Conservation (phyloP, 148 eudicot genomes). For the Amaranthus palmeri region DNA sequence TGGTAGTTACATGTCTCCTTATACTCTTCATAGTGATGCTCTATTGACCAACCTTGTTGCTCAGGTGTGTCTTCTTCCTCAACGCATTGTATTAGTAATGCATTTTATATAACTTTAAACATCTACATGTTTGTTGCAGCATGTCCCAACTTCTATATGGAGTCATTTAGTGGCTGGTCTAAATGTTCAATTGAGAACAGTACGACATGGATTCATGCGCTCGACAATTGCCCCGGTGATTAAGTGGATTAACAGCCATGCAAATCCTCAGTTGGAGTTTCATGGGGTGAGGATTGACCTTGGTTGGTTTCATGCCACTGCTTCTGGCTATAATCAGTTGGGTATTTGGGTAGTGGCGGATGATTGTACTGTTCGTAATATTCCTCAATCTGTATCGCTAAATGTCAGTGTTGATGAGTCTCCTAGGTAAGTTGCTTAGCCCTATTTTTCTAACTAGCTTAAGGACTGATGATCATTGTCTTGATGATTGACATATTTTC, state of each 20-base stretch:
- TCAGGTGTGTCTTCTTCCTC: slow-evolving; percentile 46
- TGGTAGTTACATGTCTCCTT: slow-evolving; percentile 91
- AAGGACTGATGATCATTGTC: neutral
- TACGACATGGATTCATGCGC: slow-evolving; percentile 58
- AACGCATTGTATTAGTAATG: neutral
- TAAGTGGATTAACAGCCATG: slow-evolving; percentile 69
- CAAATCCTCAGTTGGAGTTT: slow-evolving; percentile 73
- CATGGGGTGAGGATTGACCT: slow-evolving; percentile 77
- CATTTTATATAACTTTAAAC: neutral
- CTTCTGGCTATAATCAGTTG: slow-evolving; percentile 70
- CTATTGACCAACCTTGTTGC: slow-evolving; percentile 66
- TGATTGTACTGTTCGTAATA: slow-evolving; percentile 38
- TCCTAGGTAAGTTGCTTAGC: slow-evolving; percentile 39
- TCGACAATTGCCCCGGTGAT: slow-evolving; percentile 59
- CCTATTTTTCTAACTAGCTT: neutral
- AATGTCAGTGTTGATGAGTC: slow-evolving; percentile 31
- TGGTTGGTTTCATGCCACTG: slow-evolving; percentile 83
- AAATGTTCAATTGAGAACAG: slow-evolving; percentile 77
- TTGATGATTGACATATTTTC: neutral
- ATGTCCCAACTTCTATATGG: slow-evolving; percentile 81
- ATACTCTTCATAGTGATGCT: slow-evolving; percentile 65
- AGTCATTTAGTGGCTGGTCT: slow-evolving; percentile 74
- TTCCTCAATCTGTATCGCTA: slow-evolving; percentile 32
- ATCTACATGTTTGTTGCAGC: slow-evolving; percentile 36
- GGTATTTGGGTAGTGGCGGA: slow-evolving; percentile 66